Conservation (phyloP, 306 rosid species). For the Vigna mungo region DNA sequence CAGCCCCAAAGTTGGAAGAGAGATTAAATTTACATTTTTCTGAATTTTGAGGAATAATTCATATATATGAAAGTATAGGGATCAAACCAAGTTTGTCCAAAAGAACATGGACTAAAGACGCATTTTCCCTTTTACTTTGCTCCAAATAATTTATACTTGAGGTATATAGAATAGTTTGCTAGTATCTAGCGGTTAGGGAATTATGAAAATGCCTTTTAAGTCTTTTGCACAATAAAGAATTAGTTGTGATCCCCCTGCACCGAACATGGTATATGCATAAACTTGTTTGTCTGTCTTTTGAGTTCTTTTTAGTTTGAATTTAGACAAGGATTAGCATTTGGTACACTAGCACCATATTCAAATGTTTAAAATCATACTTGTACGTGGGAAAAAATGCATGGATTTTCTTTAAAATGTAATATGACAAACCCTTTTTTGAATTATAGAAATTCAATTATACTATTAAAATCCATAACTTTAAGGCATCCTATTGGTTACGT, state of each 20-base stretch:
- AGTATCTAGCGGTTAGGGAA: background rate
- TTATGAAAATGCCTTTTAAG: background rate
- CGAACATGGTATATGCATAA: background rate
- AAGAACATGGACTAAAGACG: too few species aligned
- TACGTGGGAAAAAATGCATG: background rate
- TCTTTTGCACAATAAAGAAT: background rate
- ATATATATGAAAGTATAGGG: too few species aligned
- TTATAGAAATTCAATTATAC: background rate
- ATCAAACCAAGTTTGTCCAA: too few species aligned
- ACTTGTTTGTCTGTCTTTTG: conserved; percentile 9
- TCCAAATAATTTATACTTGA: conserved; percentile 15
- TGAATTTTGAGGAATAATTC: too few species aligned
- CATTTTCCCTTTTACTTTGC: background rate
- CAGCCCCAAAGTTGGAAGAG: too few species aligned
- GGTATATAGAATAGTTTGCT: conserved; percentile 6
- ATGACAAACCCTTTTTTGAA: background rate
- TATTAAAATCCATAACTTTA: background rate
- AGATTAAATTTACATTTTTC: too few species aligned
- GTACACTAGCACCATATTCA: background rate
- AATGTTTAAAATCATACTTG: conserved; percentile 17
- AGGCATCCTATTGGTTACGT: background rate
- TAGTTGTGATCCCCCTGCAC: background rate
- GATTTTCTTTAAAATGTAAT: background rate
- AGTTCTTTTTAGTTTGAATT: conserved; percentile 3
- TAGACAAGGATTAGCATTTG: background rate